phyloP scores from a whole-genome alignment of 2,329 filamentous ascomycete species.

The Madurella fahalii region DNA sequence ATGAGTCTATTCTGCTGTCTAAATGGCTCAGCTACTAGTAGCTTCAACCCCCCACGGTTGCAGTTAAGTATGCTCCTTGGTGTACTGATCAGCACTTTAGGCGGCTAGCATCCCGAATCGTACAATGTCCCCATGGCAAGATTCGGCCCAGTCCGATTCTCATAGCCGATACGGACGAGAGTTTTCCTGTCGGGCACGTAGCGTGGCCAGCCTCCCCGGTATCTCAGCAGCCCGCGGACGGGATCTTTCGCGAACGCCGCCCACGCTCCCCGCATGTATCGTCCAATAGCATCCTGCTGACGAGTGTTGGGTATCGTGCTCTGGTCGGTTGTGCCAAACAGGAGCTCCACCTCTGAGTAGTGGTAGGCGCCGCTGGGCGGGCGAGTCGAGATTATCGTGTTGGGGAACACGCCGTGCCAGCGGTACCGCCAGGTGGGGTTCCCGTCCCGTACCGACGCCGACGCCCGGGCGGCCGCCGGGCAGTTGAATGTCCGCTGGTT shows the following conservation, averaged over 20 bases:
- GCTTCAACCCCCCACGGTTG: too few species aligned
- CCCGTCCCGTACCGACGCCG: slow-evolving; percentile 19
- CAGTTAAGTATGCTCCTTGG: too few species aligned
- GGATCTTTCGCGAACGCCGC: slow-evolving; percentile 38
- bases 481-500: slow-evolving; percentile 30
- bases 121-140: slow-evolving; percentile 3
- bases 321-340: slow-evolving; percentile 15
- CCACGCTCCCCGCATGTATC: slow-evolving; percentile 37
- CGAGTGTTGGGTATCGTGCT: slow-evolving; percentile 20
- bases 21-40: too few species aligned
- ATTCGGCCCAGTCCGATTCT: not conserved
- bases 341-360: slow-evolving; percentile 26
- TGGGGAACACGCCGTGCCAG: slow-evolving; percentile 36
- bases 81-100: too few species aligned
- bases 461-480: slow-evolving; percentile 28
- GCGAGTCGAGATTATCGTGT: slow-evolving; percentile 28
- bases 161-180: slow-evolving; percentile 5
- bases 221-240: slow-evolving; percentile 4
- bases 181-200: not conserved
- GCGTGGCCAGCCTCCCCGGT: not conserved
- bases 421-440: slow-evolving; percentile 37
- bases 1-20: too few species aligned
- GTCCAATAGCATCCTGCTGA: slow-evolving; percentile 29
- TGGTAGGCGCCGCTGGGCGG: slow-evolving; percentile 35
- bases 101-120: slow-evolving; percentile 2